Conservation (phyloP, 805 yeast genomes). For the Metschnikowia lunata region DNA sequence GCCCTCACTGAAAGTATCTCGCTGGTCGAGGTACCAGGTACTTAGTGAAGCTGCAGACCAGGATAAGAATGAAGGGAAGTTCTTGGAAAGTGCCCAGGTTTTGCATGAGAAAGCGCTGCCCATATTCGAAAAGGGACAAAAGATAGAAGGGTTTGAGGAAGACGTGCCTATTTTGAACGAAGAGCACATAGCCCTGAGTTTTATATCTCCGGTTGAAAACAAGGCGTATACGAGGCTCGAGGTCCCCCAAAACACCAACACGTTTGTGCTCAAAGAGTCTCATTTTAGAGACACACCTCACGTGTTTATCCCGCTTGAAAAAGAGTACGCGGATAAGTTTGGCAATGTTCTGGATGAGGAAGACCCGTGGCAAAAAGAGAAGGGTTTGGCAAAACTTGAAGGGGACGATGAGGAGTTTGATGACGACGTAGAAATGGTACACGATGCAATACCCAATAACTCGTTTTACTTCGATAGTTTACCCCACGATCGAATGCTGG, state of each 20-base stretch:
- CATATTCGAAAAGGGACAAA: neutral
- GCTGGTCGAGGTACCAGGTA: slow-evolving; percentile 5
- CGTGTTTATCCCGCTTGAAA: slow-evolving; percentile 2
- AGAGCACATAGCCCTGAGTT: too few species aligned
- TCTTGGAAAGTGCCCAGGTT: too few species aligned
- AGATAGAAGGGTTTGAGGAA: neutral
- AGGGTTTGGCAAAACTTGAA: too few species aligned
- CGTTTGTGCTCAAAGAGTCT: slow-evolving; percentile 10
- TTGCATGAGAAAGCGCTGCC: too few species aligned
- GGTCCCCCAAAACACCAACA: neutral
- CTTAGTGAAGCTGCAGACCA: neutral
- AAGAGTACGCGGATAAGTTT: slow-evolving; percentile 13
- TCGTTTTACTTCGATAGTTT: neutral
- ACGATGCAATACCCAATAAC: too few species aligned
- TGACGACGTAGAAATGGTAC: neutral
- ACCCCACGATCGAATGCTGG: neutral
- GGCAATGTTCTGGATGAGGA: slow-evolving; percentile 14
- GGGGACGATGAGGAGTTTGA: slow-evolving; percentile 5
- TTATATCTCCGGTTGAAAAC: slow-evolving; percentile 12
- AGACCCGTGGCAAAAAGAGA: neutral
- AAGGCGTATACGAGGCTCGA: slow-evolving; percentile 13
- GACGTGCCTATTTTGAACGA: neutral
- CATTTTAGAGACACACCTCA: slow-evolving; percentile 11
- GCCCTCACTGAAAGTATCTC: slow-evolving; percentile 2
- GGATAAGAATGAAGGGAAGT: too few species aligned